Base-by-base conservation (phyloP, 805 yeast genomes). In the Starmerella davenportii region DNA sequence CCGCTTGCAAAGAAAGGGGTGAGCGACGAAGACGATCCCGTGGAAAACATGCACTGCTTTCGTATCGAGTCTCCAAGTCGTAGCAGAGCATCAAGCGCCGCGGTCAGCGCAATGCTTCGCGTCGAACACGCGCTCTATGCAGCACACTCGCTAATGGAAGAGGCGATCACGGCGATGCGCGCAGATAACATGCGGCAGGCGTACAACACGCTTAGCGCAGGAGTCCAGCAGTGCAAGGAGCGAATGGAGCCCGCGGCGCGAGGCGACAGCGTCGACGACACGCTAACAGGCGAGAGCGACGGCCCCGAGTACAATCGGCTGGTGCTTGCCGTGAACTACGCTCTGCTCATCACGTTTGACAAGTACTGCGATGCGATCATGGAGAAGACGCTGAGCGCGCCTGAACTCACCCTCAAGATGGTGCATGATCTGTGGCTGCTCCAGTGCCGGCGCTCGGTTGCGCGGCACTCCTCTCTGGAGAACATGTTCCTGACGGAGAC, bases 381-480 rank as follows among this genome's bases (percentile, higher is more conserved):
- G 16, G 36, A 40, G 31, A 21, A 30, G 23, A 16, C 19, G 17
- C 30, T 19, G 25, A 20, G 23, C 17, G 23, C 35, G 7, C 18
- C 14, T 7, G 30, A 14, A 4, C 28, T 40, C 8, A 34, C 34
- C 18, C 27, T 32, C 11, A 35, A 36, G 15, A 19, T 30, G 3
- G 29, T 40, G 21, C 43, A 40, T 11, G 13, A 19, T 9, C 3
- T 36, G 18, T 40, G 43, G 43, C 27, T 36, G 4, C 18, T 40
- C 4, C 11, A 32, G 21, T 3, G 27, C 2, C 8, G 34, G 13
- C 21, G 17, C 14, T 29, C 32, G 5, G 32, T 29, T 7, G 16
- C 19, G 19, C 19, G 19, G 11, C 19, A 29, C 8, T 29, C 32
- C 9, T n/a, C 32, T 7, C 32, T 29, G 16, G 19, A 29, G 13